A percentile compares a stretch with the other conserved stretches of the same genome.
Conservation (phyloP, 495 filamentous ascomycete genomes). For the Talaromyces thailandensis region DNA sequence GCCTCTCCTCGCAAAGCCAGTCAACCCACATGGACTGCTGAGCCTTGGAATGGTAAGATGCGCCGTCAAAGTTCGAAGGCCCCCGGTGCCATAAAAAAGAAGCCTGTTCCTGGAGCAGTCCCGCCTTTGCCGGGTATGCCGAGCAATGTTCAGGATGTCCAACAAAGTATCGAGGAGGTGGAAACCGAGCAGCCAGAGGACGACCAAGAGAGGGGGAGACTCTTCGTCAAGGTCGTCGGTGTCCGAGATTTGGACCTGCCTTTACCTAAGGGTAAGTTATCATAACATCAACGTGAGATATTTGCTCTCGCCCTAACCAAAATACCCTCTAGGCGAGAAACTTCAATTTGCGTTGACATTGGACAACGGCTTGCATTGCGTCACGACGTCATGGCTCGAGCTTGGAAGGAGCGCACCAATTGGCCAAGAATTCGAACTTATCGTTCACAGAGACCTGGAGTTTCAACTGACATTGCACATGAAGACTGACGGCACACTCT, state of each 20-base stretch:
- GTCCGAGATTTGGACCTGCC: slow-evolving; percentile 92
- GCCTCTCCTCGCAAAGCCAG: slow-evolving; percentile 65
- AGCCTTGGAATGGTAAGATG: slow-evolving; percentile 83
- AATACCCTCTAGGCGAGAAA: slow-evolving; percentile 55
- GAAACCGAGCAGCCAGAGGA: slow-evolving; percentile 59
- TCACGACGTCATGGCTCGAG: slow-evolving; percentile 92
- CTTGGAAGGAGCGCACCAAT: slow-evolving; percentile 89
- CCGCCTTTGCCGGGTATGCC: slow-evolving; percentile 86
- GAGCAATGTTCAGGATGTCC: slow-evolving; percentile 59
- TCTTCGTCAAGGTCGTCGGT: slow-evolving; percentile 96
- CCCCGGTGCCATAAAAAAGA: slow-evolving; percentile 51
- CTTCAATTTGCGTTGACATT: slow-evolving; percentile 90
- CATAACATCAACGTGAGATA: slow-evolving; percentile 3
- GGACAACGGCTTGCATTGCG: slow-evolving; percentile 95
- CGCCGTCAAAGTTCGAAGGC: slow-evolving; percentile 58
- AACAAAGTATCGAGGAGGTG: slow-evolving; percentile 52
- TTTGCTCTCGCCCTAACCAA: slow-evolving; percentile 17
- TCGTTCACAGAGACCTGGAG: slow-evolving; percentile 92
- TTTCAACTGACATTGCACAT: slow-evolving; percentile 96
- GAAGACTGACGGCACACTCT: slow-evolving; percentile 71
- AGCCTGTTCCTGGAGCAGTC: slow-evolving; percentile 49
- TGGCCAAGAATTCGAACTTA: slow-evolving; percentile 95
- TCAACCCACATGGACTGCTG: slow-evolving; percentile 87
- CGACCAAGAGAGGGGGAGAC: slow-evolving; percentile 76
- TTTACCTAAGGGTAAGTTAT: slow-evolving; percentile 69